A percentile compares a stretch with the other conserved stretches of the same genome.
phyloP scores from a whole-genome alignment of 208 protist genomes.

The Leptomonas pyrrhocoris region DNA sequence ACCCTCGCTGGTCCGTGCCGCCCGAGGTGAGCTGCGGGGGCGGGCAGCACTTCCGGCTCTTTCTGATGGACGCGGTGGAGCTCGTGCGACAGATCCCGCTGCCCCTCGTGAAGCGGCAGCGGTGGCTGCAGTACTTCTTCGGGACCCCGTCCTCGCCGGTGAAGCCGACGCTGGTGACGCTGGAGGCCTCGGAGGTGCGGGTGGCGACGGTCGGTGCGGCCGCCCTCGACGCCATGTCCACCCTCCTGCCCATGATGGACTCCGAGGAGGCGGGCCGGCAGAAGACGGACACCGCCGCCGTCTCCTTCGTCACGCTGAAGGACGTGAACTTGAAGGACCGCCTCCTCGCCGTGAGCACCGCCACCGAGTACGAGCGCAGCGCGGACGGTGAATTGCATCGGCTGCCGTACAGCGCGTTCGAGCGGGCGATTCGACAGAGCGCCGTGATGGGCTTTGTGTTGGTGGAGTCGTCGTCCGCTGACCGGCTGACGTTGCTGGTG shows the following conservation, averaged over 20 bases:
- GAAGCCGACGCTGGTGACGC: constrained; percentile 42
- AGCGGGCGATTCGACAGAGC: constrained; percentile 36
- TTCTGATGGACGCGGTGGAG: constrained; percentile 54
- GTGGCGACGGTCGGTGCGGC: constrained; percentile 50
- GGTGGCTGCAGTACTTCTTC: constrained; percentile 78
- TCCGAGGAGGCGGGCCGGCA: constrained; percentile 12
- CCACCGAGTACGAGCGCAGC: constrained; percentile 51
- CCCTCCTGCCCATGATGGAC: constrained; percentile 74
- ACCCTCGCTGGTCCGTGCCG: constrained; percentile 22
- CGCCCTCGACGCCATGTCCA: constrained; percentile 45
- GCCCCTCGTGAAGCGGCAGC: constrained; percentile 33
- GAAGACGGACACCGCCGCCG: constrained; percentile 34
- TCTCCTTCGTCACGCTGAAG: constrained; percentile 51
- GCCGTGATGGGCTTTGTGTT: constrained; percentile 63
- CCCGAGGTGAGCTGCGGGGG: constrained; percentile 34
- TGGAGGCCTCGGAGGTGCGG: constrained; percentile 42
- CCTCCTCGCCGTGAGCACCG: constrained; percentile 58
- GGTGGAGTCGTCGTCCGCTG: constrained; percentile 50
- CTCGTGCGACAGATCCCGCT: constrained; percentile 24
- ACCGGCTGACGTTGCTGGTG: constrained; percentile 54
- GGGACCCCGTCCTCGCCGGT: constrained; percentile 51
- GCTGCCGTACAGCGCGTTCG: constrained; percentile 52
- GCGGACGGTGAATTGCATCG: constrained; percentile 55
- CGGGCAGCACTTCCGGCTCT: constrained; percentile 42
- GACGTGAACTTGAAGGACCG: constrained; percentile 63